phyloP scores from a whole-genome alignment of 2,329 filamentous ascomycete species.

The Neofusicoccum sp. region DNA sequence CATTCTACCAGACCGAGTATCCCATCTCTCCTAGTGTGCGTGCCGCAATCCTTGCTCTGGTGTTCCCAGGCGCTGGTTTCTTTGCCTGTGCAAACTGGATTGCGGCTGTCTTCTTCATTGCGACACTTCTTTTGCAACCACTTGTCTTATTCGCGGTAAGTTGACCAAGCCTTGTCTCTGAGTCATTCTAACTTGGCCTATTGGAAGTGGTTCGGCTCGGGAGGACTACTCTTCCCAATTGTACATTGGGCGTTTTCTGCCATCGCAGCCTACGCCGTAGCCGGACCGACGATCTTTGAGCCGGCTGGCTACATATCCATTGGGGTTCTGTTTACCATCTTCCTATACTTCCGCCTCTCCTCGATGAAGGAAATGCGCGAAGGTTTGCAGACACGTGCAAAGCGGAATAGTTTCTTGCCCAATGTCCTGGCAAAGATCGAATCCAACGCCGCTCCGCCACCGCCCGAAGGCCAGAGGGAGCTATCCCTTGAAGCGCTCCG shows the following conservation, averaged over 20 bases:
- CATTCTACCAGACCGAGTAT: background rate
- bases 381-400: background rate
- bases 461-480: constrained; percentile 20
- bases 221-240: constrained; percentile 22
- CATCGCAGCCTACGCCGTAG: constrained; percentile 16
- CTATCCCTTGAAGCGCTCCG: constrained; percentile 16
- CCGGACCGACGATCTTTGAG: constrained; percentile 19
- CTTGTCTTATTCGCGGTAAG: constrained; percentile 19
- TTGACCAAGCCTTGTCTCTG: no score
- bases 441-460: background rate
- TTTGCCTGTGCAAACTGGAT: constrained; percentile 20
- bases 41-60: constrained; percentile 19
- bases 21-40: background rate
- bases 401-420: constrained; percentile 20
- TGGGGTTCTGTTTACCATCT: background rate
- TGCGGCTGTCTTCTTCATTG: constrained; percentile 17
- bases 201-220: constrained; percentile 22
- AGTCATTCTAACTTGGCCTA: no score
- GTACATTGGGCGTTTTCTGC: constrained; percentile 18
- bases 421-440: constrained; percentile 14
- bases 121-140: constrained; percentile 21
- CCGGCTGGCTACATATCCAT: background rate
- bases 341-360: background rate
- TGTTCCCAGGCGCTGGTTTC: constrained; percentile 24
- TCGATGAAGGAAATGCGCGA: background rate